Percentiles rank a stretch among this genome's conserved stretches.
These are phyloP conservation scores for Carex arenaria DNA, from an alignment of 202 grass and related monocot genomes.

Conservation along the genomic window DNA sequence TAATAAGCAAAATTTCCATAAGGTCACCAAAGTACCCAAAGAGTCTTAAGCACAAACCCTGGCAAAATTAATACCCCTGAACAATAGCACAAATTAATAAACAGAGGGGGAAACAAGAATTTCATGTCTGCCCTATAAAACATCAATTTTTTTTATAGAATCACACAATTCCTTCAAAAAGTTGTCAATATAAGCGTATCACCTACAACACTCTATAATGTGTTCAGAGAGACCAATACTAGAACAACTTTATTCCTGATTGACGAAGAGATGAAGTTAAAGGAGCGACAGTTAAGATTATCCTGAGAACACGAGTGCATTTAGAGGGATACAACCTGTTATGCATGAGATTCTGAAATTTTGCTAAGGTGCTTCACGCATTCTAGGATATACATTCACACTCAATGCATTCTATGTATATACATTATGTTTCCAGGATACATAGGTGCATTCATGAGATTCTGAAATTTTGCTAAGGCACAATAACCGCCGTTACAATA, in stretches of 20 bases:
- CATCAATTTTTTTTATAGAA: neutral
- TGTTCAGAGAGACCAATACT: neutral
- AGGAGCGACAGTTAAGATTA: neutral
- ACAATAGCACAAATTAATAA: neutral
- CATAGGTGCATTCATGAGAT: neutral
- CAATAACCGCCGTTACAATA: constrained; percentile 1
- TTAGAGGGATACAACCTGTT: neutral
- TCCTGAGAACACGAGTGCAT: neutral
- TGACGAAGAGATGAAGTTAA: neutral
- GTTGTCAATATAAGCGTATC: neutral
- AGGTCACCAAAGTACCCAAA: neutral
- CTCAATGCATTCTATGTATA: neutral
- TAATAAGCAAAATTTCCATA: constrained; percentile 25
- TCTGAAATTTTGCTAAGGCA: neutral
- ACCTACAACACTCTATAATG: neutral
- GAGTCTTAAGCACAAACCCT: neutral
- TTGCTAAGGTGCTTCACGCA: neutral
- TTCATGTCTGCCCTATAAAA: neutral
- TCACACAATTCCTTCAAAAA: neutral
- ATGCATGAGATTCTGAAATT: neutral
- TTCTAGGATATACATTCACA: neutral
- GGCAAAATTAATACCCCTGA: neutral
- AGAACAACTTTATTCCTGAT: neutral
- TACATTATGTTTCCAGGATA: neutral
- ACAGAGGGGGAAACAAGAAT: neutral